Base-by-base conservation (phyloP, 1,139 yeast species). In the Pichia sp. region DNA sequence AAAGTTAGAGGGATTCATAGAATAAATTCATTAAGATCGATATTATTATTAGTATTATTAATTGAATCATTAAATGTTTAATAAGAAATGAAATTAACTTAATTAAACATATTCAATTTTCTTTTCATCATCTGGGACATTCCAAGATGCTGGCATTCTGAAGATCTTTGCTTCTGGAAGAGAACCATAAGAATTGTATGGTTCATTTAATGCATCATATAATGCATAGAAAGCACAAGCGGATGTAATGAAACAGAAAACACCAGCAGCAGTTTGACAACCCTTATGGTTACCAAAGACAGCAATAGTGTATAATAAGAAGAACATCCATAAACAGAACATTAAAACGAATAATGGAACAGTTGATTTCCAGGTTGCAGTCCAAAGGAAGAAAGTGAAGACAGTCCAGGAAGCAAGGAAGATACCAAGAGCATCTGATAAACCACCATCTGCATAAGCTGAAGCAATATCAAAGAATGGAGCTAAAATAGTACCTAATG, bases 371-470 rank as follows among this genome's bases (percentile, higher is more conserved):
- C 69, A 55, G 3, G 76, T 70, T 35, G 66, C 60, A 33, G 67
- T 54, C 48, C 69, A 58, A 43, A 72, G 54, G 59, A 71, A 56
- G 49, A 68, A 64, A 10, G 75, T 65, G 51, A 72, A 73, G 8
- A 73, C 59, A 6, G 66, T 67, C 78, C 78, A 74, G 0, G 72
- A 71, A 24, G 71, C 44, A 33, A 72, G 58, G 59, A 61, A 71
- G 41, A 53, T 50, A 41, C 52, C 54, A 37, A 73, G 61, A 5
- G 76, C 77, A 49, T 64, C 63, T 31, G 52, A 43, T n/a, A 58
- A 53, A 40, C 64, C 68, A 20, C 57, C 66, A 20, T 55, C 58
- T 35, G 59, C 60, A 25, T 61, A 64, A 28, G 55, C 52, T 16
- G 47, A 41, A 3, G 50, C 50, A 41, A 68, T 66, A 16, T 68